Percentiles rank a stretch among this genome's conserved stretches.
These are phyloP conservation scores for Penicillium sp. DNA, from an alignment of 2,329 filamentous ascomycete species.

Conservation along the genomic window DNA sequence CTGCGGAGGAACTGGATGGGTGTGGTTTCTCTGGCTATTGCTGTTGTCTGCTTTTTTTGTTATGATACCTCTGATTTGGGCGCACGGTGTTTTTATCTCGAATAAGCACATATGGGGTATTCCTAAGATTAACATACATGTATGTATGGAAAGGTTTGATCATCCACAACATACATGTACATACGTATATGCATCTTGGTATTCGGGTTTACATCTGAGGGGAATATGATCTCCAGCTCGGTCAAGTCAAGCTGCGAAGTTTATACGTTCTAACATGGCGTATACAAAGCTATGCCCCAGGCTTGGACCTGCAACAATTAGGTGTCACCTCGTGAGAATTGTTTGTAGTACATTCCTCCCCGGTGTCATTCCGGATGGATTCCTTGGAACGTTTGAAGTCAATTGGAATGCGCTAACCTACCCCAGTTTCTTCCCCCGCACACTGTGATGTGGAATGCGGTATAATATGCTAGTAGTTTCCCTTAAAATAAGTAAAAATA, in stretches of 20 bases:
- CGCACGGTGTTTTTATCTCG: neutral
- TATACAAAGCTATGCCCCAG: neutral
- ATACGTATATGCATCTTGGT: neutral
- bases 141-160: neutral
- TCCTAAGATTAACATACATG: neutral
- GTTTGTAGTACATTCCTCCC: neutral
- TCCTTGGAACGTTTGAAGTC: neutral
- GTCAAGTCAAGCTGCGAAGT: neutral
- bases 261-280: neutral
- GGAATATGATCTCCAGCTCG: neutral
- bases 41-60: neutral
- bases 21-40: neutral
- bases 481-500: too few relatives aligned
- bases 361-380: neutral
- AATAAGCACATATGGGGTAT: neutral
- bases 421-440: slow-evolving; percentile 3
- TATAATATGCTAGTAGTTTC: neutral
- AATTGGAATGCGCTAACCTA: slow-evolving; percentile 4
- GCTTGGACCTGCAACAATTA: neutral
- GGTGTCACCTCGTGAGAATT: too few relatives aligned
- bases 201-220: neutral
- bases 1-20: neutral
- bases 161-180: neutral
- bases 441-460: neutral
- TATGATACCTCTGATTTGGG: slow-evolving; percentile 4